phyloP scores from a whole-genome alignment of 768 basidiomycete species.

The Austroboletus eburneus region DNA sequence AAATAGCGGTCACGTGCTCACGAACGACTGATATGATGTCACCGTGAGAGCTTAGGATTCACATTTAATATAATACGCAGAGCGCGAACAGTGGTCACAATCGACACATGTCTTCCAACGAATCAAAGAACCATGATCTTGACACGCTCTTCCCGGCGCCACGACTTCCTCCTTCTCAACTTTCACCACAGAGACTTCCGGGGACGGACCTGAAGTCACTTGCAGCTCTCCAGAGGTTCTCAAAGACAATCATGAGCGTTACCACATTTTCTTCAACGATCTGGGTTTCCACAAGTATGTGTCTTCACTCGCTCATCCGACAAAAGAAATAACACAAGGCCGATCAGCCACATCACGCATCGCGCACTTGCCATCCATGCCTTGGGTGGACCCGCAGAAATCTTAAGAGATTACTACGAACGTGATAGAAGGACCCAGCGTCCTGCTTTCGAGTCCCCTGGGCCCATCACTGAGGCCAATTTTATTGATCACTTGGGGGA shows the following conservation, averaged over 20 bases:
- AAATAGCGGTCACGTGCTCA: no score
- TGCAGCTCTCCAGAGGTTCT: conserved; percentile 29
- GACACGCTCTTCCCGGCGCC: conserved; percentile 24
- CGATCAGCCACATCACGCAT: conserved; percentile 26
- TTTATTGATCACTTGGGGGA: conserved; percentile 24
- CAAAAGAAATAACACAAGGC: neutral
- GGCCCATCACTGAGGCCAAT: conserved; percentile 19
- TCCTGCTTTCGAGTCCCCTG: conserved; percentile 21
- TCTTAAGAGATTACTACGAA: conserved; percentile 26
- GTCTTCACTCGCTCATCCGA: neutral
- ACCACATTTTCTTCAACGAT: conserved; percentile 49
- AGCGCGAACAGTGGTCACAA: no score
- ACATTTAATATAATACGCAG: no score
- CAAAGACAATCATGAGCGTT: conserved; percentile 45
- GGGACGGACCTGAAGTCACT: conserved; percentile 25
- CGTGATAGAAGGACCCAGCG: conserved; percentile 21
- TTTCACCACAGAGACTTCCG: conserved; percentile 26
- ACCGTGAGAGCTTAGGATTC: no score
- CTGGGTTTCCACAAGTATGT: conserved; percentile 49
- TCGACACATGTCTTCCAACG: no score
- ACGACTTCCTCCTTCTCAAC: conserved; percentile 21
- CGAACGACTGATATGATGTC: no score
- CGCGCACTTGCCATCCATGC: conserved; percentile 29
- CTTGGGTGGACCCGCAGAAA: conserved; percentile 19
- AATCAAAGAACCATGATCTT: neutral